These are phyloP conservation scores for Saitoella complicata DNA, from an alignment of 805 yeast species.

Conservation along the genomic window DNA sequence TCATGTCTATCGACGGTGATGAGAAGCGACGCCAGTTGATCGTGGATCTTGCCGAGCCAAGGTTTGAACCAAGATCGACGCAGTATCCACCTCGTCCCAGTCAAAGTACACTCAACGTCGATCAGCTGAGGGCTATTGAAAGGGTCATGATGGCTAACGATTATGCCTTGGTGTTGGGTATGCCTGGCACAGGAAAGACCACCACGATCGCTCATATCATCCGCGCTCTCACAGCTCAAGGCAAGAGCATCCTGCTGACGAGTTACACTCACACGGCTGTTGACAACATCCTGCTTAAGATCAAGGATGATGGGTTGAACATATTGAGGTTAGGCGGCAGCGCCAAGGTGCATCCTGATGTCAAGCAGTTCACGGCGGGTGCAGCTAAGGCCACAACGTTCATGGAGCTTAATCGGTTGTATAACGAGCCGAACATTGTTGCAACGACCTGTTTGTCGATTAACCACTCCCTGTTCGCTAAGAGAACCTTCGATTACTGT, in stretches of 20 bases:
- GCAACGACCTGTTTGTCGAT: constrained; percentile 82
- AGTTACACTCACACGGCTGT: constrained; percentile 94
- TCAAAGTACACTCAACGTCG: constrained; percentile 36
- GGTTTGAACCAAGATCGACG: constrained; percentile 16
- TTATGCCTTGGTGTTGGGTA: constrained; percentile 71
- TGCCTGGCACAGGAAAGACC: constrained; percentile 98
- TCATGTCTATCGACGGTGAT: constrained; percentile 40
- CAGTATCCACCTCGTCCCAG: background rate
- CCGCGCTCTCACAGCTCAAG: constrained; percentile 37
- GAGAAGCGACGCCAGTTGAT: constrained; percentile 29
- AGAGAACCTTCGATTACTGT: constrained; percentile 68
- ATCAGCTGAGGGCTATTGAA: constrained; percentile 56
- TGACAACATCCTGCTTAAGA: constrained; percentile 71
- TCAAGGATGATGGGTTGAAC: constrained; percentile 31
- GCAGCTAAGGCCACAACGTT: constrained; percentile 16
- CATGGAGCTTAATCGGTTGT: constrained; percentile 31
- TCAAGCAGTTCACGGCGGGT: constrained; percentile 27
- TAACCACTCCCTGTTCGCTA: constrained; percentile 36
- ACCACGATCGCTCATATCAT: constrained; percentile 73
- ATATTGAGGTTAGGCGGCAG: constrained; percentile 55
- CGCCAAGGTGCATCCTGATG: constrained; percentile 37
- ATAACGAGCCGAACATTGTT: constrained; percentile 50
- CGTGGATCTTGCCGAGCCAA: constrained; percentile 39
- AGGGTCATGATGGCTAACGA: constrained; percentile 50
- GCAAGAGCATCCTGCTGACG: constrained; percentile 57